phyloP scores from a whole-genome alignment of 768 basidiomycete species.

The Rhodotorula paludigena region DNA sequence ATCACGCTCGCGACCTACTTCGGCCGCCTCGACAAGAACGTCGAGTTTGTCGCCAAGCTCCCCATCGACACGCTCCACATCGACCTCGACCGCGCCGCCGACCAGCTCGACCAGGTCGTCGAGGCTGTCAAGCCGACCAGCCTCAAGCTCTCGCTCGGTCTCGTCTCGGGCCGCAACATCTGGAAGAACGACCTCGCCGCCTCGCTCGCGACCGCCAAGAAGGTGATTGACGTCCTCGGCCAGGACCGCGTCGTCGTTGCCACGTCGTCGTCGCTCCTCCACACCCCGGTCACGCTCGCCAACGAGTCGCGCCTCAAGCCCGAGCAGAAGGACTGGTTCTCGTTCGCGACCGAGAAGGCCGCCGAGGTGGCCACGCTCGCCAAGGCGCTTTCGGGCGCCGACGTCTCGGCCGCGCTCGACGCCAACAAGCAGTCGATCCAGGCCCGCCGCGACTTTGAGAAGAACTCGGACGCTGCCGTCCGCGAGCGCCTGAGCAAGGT shows the following conservation, averaged over 20 bases:
- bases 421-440: constrained; percentile 84
- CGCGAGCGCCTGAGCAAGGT: constrained; percentile 92
- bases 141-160: constrained; percentile 80
- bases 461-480: constrained; percentile 83
- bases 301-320: constrained; percentile 83
- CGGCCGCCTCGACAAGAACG: constrained; percentile 86
- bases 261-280: constrained; percentile 94
- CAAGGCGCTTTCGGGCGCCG: constrained; percentile 68
- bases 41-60: constrained; percentile 82
- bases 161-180: constrained; percentile 97
- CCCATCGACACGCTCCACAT: constrained; percentile 92
- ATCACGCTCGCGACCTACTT: constrained; percentile 96
- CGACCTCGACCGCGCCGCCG: constrained; percentile 88
- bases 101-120: constrained; percentile 75
- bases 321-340: constrained; percentile 95
- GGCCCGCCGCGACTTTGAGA: constrained; percentile 91
- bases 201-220: constrained; percentile 74
- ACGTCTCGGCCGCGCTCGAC: constrained; percentile 67
- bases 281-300: constrained; percentile 92
- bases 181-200: constrained; percentile 94
- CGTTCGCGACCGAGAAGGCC: constrained; percentile 95
- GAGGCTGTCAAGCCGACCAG: constrained; percentile 75
- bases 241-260: constrained; percentile 83
- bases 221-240: constrained; percentile 76
- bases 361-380: constrained; percentile 83